These are phyloP conservation scores for Taphrina confusa DNA, from an alignment of 1,139 yeast genomes.

Conservation along the genomic window DNA sequence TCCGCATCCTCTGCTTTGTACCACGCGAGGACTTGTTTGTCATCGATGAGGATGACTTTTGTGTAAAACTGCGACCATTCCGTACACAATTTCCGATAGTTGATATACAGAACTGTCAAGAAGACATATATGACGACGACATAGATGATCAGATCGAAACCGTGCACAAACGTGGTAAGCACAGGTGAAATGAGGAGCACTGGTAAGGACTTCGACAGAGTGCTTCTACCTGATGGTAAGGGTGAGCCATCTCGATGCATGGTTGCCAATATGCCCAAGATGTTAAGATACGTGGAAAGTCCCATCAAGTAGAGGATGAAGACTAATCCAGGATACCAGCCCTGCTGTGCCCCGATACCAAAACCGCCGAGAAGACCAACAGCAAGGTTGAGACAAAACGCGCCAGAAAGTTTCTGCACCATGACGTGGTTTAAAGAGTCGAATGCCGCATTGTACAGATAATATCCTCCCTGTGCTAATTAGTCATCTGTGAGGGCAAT, in stretches of 20 bases:
- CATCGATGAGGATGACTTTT: constrained; percentile 1
- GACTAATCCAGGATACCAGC: constrained; percentile 19
- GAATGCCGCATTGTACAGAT: constrained; percentile 24
- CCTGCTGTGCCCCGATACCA: constrained; percentile 17
- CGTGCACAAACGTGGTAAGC: constrained; percentile 14
- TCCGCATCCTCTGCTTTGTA: not conserved
- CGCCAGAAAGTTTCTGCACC: constrained; percentile 17
- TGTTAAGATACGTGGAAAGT: constrained; percentile 14
- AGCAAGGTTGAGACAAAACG: not conserved
- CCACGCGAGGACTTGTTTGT: constrained; percentile 19
- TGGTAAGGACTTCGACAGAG: constrained; percentile 10
- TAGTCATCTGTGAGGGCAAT: not conserved
- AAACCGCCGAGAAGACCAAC: constrained; percentile 10
- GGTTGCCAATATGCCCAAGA: constrained; percentile 15
- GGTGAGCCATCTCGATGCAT: constrained; percentile 20
- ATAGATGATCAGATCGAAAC: constrained; percentile 8
- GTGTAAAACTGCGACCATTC: constrained; percentile 24
- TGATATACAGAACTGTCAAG: constrained; percentile 6
- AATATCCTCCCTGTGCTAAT: constrained; percentile 14
- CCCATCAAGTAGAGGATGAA: constrained; percentile 18
- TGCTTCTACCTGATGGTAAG: constrained; percentile 7
- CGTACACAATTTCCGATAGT: constrained; percentile 2
- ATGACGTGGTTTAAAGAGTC: constrained; percentile 20
- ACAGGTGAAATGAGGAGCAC: constrained; percentile 15
- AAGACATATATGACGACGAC: constrained; percentile 15